Evolutionary conservation across 805 yeast genomes (phyloP).

Genomic region (Lachancea fermentati): DNA sequence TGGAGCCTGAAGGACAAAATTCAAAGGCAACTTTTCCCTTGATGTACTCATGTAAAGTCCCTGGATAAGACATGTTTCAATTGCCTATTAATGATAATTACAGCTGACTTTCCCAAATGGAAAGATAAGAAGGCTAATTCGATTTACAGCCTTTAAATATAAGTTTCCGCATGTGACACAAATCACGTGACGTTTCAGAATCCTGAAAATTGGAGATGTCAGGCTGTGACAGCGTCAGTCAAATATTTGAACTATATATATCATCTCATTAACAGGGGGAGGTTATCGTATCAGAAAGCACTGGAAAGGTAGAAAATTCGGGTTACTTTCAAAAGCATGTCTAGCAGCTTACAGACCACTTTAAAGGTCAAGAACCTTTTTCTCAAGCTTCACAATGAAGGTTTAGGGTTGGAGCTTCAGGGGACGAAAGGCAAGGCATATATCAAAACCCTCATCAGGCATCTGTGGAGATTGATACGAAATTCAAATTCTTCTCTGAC

Average conservation of each 20-base stretch:
- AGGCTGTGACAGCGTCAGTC: background rate
- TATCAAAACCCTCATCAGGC: conserved; percentile 15
- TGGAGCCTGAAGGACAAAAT: conserved; percentile 32
- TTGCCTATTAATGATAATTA: too few species aligned
- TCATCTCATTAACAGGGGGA: too few species aligned
- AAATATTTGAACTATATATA: background rate
- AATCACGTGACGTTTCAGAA: too few species aligned
- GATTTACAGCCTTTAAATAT: too few species aligned
- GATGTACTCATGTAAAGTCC: conserved; percentile 44
- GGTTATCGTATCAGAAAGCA: too few species aligned
- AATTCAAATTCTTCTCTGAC: conserved; percentile 19
- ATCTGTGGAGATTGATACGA: conserved; percentile 18
- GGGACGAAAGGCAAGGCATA: conserved; percentile 17
- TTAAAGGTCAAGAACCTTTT: conserved; percentile 2
- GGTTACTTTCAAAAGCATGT: too few species aligned
- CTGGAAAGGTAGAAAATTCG: too few species aligned
- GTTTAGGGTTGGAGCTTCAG: conserved; percentile 21
- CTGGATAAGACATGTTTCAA: conserved; percentile 30
- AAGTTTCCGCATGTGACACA: too few species aligned
- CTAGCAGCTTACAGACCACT: background rate
- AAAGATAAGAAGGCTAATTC: too few species aligned
- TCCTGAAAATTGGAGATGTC: background rate
- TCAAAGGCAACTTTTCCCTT: conserved; percentile 50
- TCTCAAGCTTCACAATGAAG: conserved; percentile 7
- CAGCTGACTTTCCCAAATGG: too few species aligned